A percentile compares a stretch with the other conserved stretches of the same genome.
Evolutionary conservation across 2,329 filamentous ascomycete genomes (phyloP).

Genomic region (Thermoascus crustaceus): DNA sequence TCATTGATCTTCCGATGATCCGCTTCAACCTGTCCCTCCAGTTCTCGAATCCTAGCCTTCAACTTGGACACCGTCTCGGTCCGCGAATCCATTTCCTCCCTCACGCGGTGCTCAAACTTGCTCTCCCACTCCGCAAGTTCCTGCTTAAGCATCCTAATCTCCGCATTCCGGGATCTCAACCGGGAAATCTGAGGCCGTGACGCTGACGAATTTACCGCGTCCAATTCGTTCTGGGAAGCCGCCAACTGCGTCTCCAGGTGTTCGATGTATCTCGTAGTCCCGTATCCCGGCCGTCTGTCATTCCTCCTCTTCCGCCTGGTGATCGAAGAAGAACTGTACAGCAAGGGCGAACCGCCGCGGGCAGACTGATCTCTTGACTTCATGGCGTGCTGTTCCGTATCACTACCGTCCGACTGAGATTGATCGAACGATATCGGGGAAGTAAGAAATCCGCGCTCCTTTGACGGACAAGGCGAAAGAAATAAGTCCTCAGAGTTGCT

Average conservation of each 20-base stretch:
- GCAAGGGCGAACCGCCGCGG: neutral
- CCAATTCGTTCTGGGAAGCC: constrained; percentile 31
- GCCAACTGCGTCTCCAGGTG: constrained; percentile 41
- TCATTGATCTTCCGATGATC: constrained; percentile 23
- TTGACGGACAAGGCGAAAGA: neutral
- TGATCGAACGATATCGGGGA: constrained; percentile 6
- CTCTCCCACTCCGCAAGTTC: constrained; percentile 23
- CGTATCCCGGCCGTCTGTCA: constrained; percentile 23
- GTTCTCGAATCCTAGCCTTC: constrained; percentile 20
- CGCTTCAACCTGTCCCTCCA: constrained; percentile 24
- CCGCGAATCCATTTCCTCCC: constrained; percentile 21
- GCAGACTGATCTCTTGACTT: constrained; percentile 6
- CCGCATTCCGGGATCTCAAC: constrained; percentile 24
- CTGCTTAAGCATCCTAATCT: constrained; percentile 24
- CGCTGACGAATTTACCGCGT: constrained; percentile 33
- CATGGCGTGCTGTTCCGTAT: constrained; percentile 3
- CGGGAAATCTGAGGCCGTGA: constrained; percentile 28
- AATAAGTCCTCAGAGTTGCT: too few species aligned
- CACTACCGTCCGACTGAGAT: constrained; percentile 1
- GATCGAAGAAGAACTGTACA: constrained; percentile 3
- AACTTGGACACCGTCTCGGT: constrained; percentile 21
- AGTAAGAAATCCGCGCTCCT: constrained; percentile 6
- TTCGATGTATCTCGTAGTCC: constrained; percentile 41
- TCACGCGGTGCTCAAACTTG: constrained; percentile 26
- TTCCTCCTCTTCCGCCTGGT: constrained; percentile 17